Evolutionary conservation across 148 eudicot species (phyloP).

Genomic region (Mesembryanthemum crystallinum): DNA sequence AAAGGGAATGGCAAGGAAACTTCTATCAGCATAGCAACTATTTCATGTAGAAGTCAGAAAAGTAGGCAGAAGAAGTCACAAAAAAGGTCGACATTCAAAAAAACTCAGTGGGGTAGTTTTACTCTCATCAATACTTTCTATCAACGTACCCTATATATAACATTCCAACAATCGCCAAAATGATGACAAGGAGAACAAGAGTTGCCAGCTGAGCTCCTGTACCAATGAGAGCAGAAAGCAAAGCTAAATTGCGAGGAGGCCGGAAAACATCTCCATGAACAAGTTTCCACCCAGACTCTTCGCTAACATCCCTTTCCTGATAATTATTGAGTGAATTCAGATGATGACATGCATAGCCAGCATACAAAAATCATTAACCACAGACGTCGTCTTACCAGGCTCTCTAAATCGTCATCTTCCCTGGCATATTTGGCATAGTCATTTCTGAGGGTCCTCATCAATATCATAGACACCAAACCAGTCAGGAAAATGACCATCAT

Average conservation of each 20-base stretch:
- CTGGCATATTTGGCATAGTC: conserved; percentile 94
- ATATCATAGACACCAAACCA: conserved; percentile 85
- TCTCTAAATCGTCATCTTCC: conserved; percentile 90
- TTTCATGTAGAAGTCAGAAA: background rate
- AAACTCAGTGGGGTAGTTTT: background rate
- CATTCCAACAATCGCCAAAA: conserved; percentile 76
- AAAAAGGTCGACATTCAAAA: background rate
- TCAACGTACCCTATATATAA: conserved; percentile 63
- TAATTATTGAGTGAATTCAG: conserved; percentile 10
- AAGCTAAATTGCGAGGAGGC: conserved; percentile 60
- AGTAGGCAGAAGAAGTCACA: background rate
- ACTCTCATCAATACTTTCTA: background rate
- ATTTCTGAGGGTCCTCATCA: conserved; percentile 85
- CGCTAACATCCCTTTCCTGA: conserved; percentile 90
- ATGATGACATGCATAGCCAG: conserved; percentile 4
- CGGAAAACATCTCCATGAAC: conserved; percentile 88
- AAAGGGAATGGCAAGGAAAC: background rate
- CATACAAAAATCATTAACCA: conserved; percentile 9
- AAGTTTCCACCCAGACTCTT: conserved; percentile 87
- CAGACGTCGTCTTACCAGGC: conserved; percentile 48
- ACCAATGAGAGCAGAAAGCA: conserved; percentile 73
- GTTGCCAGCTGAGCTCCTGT: conserved; percentile 84
- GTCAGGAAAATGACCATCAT: conserved; percentile 97
- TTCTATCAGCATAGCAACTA: background rate
- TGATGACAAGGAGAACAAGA: conserved; percentile 76